Conservation (phyloP, 2,329 filamentous ascomycete genomes). For the Rutstroemia sydowiana region DNA sequence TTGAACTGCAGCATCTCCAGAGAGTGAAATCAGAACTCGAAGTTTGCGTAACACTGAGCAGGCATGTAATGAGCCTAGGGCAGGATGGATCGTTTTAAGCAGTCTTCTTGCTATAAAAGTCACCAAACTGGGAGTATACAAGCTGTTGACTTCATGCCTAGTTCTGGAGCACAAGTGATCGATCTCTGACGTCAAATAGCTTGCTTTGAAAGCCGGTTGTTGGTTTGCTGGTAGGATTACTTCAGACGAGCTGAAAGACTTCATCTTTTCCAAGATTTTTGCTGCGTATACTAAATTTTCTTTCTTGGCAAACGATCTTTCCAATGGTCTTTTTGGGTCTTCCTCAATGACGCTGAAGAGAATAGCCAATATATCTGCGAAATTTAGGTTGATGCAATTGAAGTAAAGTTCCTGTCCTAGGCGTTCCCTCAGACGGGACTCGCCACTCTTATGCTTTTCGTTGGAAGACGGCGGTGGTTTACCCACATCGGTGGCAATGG, state of each 20-base stretch:
- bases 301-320: constrained; percentile 57
- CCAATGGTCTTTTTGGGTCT: constrained; percentile 49
- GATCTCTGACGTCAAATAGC: constrained; percentile 68
- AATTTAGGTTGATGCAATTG: constrained; percentile 57
- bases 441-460: constrained; percentile 46
- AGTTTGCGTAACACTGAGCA: constrained; percentile 83
- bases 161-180: constrained; percentile 70
- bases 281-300: constrained; percentile 52
- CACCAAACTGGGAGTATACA: constrained; percentile 73
- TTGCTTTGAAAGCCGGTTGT: constrained; percentile 78
- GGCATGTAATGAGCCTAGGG: constrained; percentile 78
- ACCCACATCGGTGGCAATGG: constrained; percentile 67
- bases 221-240: constrained; percentile 66
- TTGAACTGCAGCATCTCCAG: constrained; percentile 62
- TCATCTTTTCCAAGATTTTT: constrained; percentile 62
- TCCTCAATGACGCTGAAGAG: constrained; percentile 74
- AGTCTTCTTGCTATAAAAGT: constrained; percentile 69
- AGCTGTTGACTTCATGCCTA: constrained; percentile 51
- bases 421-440: constrained; percentile 59
- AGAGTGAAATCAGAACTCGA: constrained; percentile 70
- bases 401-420: constrained; percentile 61
- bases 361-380: constrained; percentile 68
- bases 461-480: constrained; percentile 29
- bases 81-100: constrained; percentile 72
- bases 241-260: constrained; percentile 56